Conservation (phyloP, 148 eudicot genomes). For the Heliosperma pusillum region DNA sequence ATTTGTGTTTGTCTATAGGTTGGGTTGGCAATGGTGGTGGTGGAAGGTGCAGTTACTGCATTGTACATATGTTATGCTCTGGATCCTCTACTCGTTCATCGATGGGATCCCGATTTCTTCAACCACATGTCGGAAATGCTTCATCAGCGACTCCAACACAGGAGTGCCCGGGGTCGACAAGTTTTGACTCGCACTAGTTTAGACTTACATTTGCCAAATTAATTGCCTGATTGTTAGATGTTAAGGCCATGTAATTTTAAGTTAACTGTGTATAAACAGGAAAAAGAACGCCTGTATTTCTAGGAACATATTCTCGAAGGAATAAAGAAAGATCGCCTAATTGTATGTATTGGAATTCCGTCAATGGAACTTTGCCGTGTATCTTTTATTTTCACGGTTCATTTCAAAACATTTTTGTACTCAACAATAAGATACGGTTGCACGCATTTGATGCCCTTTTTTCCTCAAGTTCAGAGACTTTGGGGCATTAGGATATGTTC, state of each 20-base stretch:
- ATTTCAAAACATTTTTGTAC: too few relatives aligned
- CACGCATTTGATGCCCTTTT: too few relatives aligned
- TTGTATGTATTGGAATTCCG: too few relatives aligned
- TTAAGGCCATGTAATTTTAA: not conserved
- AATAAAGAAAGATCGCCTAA: too few relatives aligned
- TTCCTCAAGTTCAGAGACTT: too few relatives aligned
- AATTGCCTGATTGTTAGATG: not conserved
- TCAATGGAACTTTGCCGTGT: too few relatives aligned
- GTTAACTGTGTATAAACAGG: slow-evolving; percentile 20
- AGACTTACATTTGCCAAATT: slow-evolving; percentile 43
- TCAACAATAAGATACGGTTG: too few relatives aligned
- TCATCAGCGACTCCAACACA: slow-evolving; percentile 85
- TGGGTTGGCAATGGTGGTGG: slow-evolving; percentile 89
- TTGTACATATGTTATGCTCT: slow-evolving; percentile 86
- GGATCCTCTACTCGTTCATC: slow-evolving; percentile 69
- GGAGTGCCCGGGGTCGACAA: slow-evolving; percentile 82
- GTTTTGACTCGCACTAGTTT: slow-evolving; percentile 44
- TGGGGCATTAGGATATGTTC: too few relatives aligned
- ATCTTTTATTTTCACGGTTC: too few relatives aligned
- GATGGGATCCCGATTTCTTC: slow-evolving; percentile 81
- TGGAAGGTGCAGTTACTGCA: slow-evolving; percentile 91
- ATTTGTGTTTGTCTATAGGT: slow-evolving; percentile 42
- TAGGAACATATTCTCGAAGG: too few relatives aligned
- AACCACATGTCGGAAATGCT: slow-evolving; percentile 73
- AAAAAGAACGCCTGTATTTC: not conserved